Evolutionary conservation across 495 filamentous ascomycete genomes (phyloP).

Genomic region (Penicillium longicatenatum): DNA sequence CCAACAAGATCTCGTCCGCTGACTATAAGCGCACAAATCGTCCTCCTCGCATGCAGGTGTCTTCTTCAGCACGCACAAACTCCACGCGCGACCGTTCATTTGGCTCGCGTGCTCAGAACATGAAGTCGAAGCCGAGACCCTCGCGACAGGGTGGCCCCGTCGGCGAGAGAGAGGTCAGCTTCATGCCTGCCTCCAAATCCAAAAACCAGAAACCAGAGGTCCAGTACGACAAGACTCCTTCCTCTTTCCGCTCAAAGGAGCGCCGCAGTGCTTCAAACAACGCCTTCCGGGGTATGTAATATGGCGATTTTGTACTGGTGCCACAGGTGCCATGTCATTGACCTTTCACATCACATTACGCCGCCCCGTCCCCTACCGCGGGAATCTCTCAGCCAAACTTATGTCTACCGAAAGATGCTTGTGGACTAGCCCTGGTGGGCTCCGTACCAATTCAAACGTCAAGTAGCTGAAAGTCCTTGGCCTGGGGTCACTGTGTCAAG

Average conservation of each 20-base stretch:
- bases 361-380: neutral
- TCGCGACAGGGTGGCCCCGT: conserved; percentile 57
- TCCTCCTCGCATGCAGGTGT: conserved; percentile 60
- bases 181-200: conserved; percentile 66
- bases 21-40: conserved; percentile 49
- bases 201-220: conserved; percentile 41
- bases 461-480: neutral
- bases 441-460: neutral
- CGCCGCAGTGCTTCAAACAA: conserved; percentile 56
- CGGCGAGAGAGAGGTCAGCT: conserved; percentile 85
- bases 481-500: neutral
- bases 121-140: conserved; percentile 50
- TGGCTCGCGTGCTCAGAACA: conserved; percentile 63
- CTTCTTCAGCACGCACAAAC: conserved; percentile 49
- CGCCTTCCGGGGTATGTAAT: conserved; percentile 55
- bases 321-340: conserved; percentile 3
- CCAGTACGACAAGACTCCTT: conserved; percentile 28
- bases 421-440: neutral
- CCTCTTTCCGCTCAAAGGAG: conserved; percentile 39
- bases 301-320: neutral
- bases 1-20: conserved; percentile 62
- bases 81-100: conserved; percentile 62
- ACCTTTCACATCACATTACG: neutral
- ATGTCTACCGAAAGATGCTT: conserved; percentile 1
- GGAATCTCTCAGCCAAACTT: conserved; percentile 2